phyloP scores from a whole-genome alignment of 1,284 basidiomycete species.

The Apiotrichum porosum region DNA sequence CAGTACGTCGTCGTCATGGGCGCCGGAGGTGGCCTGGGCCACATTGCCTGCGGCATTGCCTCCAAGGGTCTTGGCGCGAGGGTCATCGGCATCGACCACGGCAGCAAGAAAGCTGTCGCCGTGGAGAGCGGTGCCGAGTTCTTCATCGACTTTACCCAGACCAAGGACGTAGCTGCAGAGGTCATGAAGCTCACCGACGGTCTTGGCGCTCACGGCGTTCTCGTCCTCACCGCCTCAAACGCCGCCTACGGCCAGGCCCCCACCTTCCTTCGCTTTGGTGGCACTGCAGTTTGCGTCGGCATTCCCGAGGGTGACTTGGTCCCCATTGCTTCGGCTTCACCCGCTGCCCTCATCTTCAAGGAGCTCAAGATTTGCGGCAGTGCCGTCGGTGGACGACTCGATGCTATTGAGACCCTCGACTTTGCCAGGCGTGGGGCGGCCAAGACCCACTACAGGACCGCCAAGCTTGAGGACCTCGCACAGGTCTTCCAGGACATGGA shows the following conservation, averaged over 20 bases:
- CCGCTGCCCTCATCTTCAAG: conserved; percentile 10
- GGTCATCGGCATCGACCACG: conserved; percentile 18
- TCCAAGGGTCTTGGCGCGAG: conserved; percentile 8
- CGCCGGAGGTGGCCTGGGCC: conserved; percentile 49
- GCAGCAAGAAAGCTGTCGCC: conserved; percentile 58
- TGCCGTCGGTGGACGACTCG: conserved; percentile 7
- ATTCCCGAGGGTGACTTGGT: conserved; percentile 53
- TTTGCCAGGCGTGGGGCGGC: conserved; percentile 9
- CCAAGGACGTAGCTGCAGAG: conserved; percentile 24
- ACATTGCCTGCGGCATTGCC: conserved; percentile 54
- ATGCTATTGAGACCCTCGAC: conserved; percentile 17
- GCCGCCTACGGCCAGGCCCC: conserved; percentile 65
- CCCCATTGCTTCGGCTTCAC: conserved; percentile 4
- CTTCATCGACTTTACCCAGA: conserved; percentile 70
- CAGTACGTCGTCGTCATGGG: conserved; percentile 69
- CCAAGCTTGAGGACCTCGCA: conserved; percentile 13
- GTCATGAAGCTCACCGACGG: conserved; percentile 53
- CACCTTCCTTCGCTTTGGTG: conserved; percentile 60
- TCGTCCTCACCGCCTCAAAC: conserved; percentile 56
- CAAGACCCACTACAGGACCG: conserved; percentile 7
- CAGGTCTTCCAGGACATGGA: conserved; percentile 13
- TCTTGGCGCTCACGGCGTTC: conserved; percentile 65
- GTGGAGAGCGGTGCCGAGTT: conserved; percentile 65
- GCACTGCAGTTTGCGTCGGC: conserved; percentile 67
- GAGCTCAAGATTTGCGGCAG: conserved; percentile 8